Percentiles rank a stretch among this genome's conserved stretches.
phyloP scores from a whole-genome alignment of 257 asterid species.

The Solanum paucissectum region DNA sequence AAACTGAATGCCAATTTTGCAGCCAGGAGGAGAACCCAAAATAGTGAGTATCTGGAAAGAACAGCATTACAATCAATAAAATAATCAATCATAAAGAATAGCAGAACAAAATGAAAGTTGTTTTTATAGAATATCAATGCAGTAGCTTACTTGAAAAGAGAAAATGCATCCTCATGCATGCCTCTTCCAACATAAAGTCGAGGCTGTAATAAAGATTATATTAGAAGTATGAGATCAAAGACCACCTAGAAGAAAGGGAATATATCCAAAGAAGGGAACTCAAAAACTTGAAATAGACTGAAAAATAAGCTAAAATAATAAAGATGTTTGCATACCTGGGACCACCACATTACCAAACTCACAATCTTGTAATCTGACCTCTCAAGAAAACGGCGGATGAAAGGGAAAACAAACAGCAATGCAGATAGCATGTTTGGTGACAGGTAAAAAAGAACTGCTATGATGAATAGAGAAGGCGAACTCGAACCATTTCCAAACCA shows the following conservation, averaged over 20 bases:
- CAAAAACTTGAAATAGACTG: background rate
- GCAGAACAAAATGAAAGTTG: slow-evolving; percentile 3
- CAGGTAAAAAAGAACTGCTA: slow-evolving; percentile 71
- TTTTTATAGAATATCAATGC: slow-evolving; percentile 3
- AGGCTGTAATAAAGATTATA: slow-evolving; percentile 44
- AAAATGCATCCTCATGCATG: slow-evolving; percentile 90
- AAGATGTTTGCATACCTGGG: slow-evolving; percentile 54
- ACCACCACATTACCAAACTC: slow-evolving; percentile 99
- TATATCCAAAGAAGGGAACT: background rate
- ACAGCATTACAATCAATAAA: background rate
- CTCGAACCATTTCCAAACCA: slow-evolving; percentile 77
- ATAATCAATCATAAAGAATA: slow-evolving; percentile 3
- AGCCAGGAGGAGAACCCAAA: slow-evolving; percentile 87
- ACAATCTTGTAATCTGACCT: slow-evolving; percentile 73
- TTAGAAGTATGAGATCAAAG: background rate
- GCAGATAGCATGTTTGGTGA: slow-evolving; percentile 94
- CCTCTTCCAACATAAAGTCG: slow-evolving; percentile 98
- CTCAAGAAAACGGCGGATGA: slow-evolving; percentile 79
- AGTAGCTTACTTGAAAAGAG: slow-evolving; percentile 58
- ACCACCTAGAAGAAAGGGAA: slow-evolving; percentile 1
- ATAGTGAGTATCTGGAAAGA: slow-evolving; percentile 62
- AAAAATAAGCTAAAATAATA: slow-evolving; percentile 1
- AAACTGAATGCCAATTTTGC: slow-evolving; percentile 89
- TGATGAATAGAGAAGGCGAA: slow-evolving; percentile 69
- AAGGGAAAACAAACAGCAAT: slow-evolving; percentile 66